phyloP scores from a whole-genome alignment of 2,329 filamentous ascomycete genomes.

The Cordyceps farinosa region DNA sequence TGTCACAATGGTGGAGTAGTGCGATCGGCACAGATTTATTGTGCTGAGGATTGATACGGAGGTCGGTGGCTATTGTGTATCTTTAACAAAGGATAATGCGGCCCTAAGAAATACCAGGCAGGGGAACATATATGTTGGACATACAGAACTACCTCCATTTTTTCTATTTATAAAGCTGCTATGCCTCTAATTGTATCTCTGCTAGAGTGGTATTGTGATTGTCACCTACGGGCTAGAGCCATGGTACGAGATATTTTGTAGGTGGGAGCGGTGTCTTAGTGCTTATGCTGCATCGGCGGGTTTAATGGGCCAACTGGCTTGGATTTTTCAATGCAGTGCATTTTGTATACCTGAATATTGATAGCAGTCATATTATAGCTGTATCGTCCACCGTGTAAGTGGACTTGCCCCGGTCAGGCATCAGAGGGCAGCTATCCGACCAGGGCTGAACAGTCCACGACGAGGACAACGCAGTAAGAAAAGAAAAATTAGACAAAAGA shows the following conservation, averaged over 20 bases:
- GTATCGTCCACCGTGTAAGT: background rate
- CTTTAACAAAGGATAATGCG: no score
- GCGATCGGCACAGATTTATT: background rate
- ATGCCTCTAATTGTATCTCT: no score
- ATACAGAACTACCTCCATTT: no score
- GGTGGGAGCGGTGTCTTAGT: background rate
- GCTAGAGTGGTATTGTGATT: no score
- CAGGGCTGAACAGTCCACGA: background rate
- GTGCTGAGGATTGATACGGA: background rate
- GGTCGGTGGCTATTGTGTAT: background rate
- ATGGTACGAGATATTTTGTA: background rate
- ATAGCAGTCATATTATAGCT: no score
- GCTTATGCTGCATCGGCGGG: background rate
- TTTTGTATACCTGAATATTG: no score
- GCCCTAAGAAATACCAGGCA: no score
- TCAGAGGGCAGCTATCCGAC: no score
- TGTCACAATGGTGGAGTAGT: background rate
- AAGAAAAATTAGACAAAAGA: background rate
- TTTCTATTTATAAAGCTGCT: no score
- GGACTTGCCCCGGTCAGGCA: background rate
- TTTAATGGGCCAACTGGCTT: background rate
- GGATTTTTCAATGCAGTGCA: background rate
- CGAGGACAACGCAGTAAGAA: background rate
- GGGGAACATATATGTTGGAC: no score
- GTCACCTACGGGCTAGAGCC: no score